phyloP scores from a whole-genome alignment of 148 eudicot genomes.

The Rhododendron kiyosumense region DNA sequence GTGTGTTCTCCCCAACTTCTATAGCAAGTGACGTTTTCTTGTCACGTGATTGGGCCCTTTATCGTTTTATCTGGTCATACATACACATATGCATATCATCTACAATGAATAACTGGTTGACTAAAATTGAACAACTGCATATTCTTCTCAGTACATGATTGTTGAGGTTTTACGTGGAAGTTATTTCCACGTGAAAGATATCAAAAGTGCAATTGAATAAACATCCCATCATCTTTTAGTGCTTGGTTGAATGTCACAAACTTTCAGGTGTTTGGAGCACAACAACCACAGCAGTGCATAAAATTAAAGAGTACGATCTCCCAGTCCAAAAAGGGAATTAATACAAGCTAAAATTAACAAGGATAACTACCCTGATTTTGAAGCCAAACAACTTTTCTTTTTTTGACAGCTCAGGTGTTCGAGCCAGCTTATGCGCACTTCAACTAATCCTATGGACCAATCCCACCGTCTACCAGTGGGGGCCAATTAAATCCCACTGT shows the following conservation, averaged over 20 bases:
- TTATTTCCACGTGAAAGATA: not conserved
- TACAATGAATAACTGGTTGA: not conserved
- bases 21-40: not conserved
- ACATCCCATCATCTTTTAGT: not conserved
- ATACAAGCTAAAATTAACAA: not conserved
- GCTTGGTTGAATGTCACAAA: not conserved
- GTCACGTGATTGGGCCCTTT: not conserved
- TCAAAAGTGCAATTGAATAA: not conserved
- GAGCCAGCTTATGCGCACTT: too few species aligned
- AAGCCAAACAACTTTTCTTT: not conserved
- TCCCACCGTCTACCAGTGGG: too few species aligned
- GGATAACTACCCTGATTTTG: not conserved
- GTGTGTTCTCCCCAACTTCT: not conserved
- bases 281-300: not conserved
- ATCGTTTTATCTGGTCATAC: not conserved
- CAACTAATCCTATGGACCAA: too few species aligned
- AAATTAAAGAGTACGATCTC: not conserved
- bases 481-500: too few species aligned
- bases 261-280: not conserved
- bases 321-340: not conserved
- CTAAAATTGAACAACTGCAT: not conserved
- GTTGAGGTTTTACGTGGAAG: not conserved
- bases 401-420: too few species aligned
- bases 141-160: not conserved
- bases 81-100: not conserved